Percentiles rank a stretch among this genome's conserved stretches.
Evolutionary conservation across 257 asterid species (phyloP).

Genomic region (Craterostigma plantagineum): DNA sequence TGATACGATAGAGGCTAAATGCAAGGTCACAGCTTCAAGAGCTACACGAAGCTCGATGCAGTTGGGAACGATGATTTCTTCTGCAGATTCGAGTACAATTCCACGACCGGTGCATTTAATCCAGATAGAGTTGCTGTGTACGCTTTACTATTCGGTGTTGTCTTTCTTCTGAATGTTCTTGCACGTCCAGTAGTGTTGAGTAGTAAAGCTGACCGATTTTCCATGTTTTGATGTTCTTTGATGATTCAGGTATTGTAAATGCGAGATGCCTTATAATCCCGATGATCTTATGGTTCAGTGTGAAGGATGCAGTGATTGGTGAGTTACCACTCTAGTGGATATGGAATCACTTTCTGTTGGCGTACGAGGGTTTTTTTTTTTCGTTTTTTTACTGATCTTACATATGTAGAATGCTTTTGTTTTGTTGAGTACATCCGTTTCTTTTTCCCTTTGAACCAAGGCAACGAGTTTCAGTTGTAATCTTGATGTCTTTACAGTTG

Average conservation of each 20-base stretch:
- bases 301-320: conserved; percentile 90
- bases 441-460: conserved; percentile 1
- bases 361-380: conserved; percentile 4
- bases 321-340: conserved; percentile 18
- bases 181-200: conserved; percentile 1
- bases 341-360: conserved; percentile 5
- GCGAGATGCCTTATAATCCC: conserved; percentile 97
- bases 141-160: conserved; percentile 13
- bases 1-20: conserved; percentile 77
- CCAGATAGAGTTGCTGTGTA: conserved; percentile 97
- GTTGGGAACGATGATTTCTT: conserved; percentile 90
- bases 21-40: conserved; percentile 79
- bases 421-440: background rate
- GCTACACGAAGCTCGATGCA: conserved; percentile 74
- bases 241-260: conserved; percentile 92
- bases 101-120: conserved; percentile 72
- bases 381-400: conserved; percentile 1
- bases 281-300: conserved; percentile 96
- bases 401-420: background rate
- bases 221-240: conserved; percentile 13
- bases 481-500: conserved; percentile 4
- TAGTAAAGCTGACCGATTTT: background rate
- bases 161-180: background rate
- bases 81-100: conserved; percentile 87
- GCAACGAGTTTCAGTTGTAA: background rate